These are phyloP conservation scores for Debaryomyces nepalensis DNA, from an alignment of 1,139 yeast species.

Conservation along the genomic window DNA sequence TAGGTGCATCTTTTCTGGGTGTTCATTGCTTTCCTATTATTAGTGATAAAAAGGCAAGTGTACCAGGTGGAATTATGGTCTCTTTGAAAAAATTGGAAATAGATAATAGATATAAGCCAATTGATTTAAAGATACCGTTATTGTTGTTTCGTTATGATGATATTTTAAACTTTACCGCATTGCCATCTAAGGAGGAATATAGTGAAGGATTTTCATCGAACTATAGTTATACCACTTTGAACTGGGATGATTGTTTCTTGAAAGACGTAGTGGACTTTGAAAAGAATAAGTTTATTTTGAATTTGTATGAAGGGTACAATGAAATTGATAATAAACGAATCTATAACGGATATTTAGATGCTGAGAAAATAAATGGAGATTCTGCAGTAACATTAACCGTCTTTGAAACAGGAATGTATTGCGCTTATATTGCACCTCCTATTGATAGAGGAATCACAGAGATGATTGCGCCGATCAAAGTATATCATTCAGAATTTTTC, in stretches of 20 bases:
- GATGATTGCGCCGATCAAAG: conserved; percentile 24
- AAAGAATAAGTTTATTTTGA: conserved; percentile 17
- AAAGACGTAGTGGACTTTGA: conserved; percentile 18
- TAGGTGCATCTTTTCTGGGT: background rate
- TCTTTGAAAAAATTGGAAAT: background rate
- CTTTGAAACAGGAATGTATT: conserved; percentile 34
- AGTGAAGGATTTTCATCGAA: conserved; percentile 11
- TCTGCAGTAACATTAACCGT: conserved; percentile 21
- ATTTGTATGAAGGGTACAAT: conserved; percentile 10
- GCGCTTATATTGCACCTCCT: conserved; percentile 38
- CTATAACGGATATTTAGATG: background rate
- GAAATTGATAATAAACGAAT: background rate
- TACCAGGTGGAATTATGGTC: background rate
- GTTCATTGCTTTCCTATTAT: background rate
- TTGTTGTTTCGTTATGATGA: conserved; percentile 31
- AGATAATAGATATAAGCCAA: background rate
- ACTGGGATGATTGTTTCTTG: conserved; percentile 18
- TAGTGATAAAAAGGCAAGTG: background rate
- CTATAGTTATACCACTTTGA: conserved; percentile 4
- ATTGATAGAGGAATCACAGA: conserved; percentile 15
- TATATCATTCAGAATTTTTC: conserved; percentile 15
- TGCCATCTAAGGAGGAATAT: conserved; percentile 26
- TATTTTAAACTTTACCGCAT: conserved; percentile 25
- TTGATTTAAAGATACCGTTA: conserved; percentile 23
- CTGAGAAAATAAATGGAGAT: conserved; percentile 13